Percentiles rank a stretch among this genome's conserved stretches.
Evolutionary conservation across 2,329 filamentous ascomycete species (phyloP).

Genomic region (Penicillium sp.): DNA sequence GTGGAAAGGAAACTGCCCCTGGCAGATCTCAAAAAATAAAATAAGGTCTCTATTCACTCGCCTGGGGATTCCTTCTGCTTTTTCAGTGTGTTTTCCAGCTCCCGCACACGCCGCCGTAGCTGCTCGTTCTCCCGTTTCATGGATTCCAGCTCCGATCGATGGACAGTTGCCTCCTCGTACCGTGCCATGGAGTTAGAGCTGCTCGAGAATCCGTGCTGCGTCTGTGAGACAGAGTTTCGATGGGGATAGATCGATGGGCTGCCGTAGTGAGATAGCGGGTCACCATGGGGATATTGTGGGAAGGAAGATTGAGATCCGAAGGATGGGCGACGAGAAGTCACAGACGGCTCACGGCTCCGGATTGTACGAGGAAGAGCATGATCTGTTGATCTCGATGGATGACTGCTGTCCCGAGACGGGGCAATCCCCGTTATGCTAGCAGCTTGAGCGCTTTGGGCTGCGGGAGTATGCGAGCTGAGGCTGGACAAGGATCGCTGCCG

Average conservation of each 20-base stretch:
- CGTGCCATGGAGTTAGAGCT: constrained; percentile 31
- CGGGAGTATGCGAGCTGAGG: constrained; percentile 47
- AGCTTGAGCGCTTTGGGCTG: constrained; percentile 33
- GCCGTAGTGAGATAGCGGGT: constrained; percentile 26
- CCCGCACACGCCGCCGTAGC: constrained; percentile 44
- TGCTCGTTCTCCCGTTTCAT: constrained; percentile 48
- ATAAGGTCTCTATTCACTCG: background rate
- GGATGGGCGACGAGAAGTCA: constrained; percentile 38
- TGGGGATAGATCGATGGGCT: constrained; percentile 30
- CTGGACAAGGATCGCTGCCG: constrained; percentile 58
- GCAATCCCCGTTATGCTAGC: constrained; percentile 44
- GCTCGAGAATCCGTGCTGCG: constrained; percentile 28
- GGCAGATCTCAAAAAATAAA: background rate
- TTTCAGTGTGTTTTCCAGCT: constrained; percentile 41
- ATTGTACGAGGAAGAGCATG: constrained; percentile 27
- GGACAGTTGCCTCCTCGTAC: constrained; percentile 43
- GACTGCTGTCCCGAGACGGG: constrained; percentile 39
- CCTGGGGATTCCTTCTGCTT: constrained; percentile 26
- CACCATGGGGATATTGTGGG: constrained; percentile 28
- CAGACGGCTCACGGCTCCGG: constrained; percentile 45
- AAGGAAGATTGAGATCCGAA: constrained; percentile 32
- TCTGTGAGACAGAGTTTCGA: constrained; percentile 30
- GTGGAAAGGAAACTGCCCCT: constrained; percentile 1
- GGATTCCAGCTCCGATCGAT: constrained; percentile 44
- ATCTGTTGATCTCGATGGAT: constrained; percentile 29